Percentiles rank a stretch among this genome's conserved stretches.
These are phyloP conservation scores for Astraeus odoratus DNA, from an alignment of 768 basidiomycete species.

Conservation along the genomic window DNA sequence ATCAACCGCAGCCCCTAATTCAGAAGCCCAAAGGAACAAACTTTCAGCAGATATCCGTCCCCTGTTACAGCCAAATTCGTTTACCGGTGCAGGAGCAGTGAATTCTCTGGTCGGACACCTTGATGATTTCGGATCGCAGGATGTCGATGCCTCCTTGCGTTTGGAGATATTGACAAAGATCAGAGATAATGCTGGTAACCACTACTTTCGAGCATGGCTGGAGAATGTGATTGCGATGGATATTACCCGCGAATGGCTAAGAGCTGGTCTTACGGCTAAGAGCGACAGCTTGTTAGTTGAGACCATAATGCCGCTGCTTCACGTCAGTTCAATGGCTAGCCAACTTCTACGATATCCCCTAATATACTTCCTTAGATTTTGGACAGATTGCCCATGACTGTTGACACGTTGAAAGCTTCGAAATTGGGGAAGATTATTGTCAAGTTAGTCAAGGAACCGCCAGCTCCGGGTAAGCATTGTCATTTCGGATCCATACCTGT, in stretches of 20 bases:
- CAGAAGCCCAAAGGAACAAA: conserved; percentile 48
- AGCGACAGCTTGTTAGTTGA: conserved; percentile 51
- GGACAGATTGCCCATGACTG: conserved; percentile 71
- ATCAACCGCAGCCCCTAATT: conserved; percentile 30
- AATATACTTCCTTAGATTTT: conserved; percentile 46
- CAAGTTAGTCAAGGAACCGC: conserved; percentile 68
- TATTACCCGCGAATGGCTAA: conserved; percentile 77
- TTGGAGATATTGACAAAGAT: conserved; percentile 75
- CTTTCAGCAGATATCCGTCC: conserved; percentile 50
- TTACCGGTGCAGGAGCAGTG: conserved; percentile 67
- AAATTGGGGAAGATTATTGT: conserved; percentile 78
- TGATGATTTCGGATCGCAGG: conserved; percentile 50
- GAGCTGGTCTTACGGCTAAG: conserved; percentile 54
- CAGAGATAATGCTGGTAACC: conserved; percentile 77
- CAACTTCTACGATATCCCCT: conserved; percentile 10
- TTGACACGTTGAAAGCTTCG: conserved; percentile 60
- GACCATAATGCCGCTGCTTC: conserved; percentile 80
- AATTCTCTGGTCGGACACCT: conserved; percentile 52
- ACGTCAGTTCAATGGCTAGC: conserved; percentile 49
- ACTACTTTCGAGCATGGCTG: conserved; percentile 82
- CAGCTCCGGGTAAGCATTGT: conserved; percentile 67
- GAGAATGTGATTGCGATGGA: conserved; percentile 73
- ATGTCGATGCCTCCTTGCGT: conserved; percentile 59
- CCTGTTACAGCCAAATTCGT: conserved; percentile 48
- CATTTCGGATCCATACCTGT: conserved; percentile 11